Conservation (phyloP, 2,329 filamentous ascomycete genomes). For the Beauveria sp. region DNA sequence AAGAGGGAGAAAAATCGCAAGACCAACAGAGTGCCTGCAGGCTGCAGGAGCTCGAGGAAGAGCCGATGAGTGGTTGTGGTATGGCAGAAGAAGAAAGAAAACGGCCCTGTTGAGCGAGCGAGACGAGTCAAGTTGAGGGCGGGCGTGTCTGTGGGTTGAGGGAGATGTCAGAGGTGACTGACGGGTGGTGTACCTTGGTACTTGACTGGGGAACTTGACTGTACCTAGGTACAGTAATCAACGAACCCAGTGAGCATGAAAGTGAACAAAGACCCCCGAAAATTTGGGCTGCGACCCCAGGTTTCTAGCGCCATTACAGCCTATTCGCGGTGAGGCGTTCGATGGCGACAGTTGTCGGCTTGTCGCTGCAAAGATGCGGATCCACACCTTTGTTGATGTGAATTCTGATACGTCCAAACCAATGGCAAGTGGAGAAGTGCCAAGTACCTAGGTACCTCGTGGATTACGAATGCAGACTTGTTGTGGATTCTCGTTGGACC, state of each 20-base stretch:
- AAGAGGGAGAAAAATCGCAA: neutral
- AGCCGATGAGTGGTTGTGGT: neutral
- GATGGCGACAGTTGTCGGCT: too few relatives aligned
- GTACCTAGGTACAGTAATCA: neutral
- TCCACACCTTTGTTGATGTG: too few relatives aligned
- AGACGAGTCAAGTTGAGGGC: conserved; percentile 5
- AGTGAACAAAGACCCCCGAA: neutral
- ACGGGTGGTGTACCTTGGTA: neutral
- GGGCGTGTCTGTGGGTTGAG: neutral
- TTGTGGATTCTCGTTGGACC: neutral
- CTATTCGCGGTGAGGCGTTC: neutral
- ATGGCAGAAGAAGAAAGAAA: neutral
- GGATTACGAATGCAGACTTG: too few relatives aligned
- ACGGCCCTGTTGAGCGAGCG: neutral
- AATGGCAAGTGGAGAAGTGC: too few relatives aligned
- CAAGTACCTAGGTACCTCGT: too few relatives aligned
- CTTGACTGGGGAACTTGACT: neutral
- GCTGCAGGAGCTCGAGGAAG: neutral
- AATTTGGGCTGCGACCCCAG: neutral
- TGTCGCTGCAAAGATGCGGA: too few relatives aligned
- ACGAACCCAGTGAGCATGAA: too few relatives aligned
- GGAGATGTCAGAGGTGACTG: neutral
- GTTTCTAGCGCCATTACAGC: neutral
- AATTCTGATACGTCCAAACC: too few relatives aligned
- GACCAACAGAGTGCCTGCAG: conserved; percentile 11